phyloP scores from a whole-genome alignment of 2,329 filamentous ascomycete species.

The Diplocarpon rosae region DNA sequence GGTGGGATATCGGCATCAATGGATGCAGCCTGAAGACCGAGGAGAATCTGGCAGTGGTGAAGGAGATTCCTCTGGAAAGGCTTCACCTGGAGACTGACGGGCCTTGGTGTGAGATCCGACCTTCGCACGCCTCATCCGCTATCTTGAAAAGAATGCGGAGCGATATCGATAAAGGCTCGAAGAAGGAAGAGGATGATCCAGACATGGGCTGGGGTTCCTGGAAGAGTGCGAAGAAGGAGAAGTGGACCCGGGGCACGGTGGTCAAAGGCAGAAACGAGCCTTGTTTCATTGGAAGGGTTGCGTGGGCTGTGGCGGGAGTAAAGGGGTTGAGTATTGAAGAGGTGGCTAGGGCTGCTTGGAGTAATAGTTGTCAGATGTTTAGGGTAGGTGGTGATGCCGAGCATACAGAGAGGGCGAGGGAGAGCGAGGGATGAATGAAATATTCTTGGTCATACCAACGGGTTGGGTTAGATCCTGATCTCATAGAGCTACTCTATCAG shows the following conservation, averaged over 20 bases:
- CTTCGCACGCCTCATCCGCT: constrained; percentile 62
- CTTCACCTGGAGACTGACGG: constrained; percentile 96
- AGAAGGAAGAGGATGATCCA: not conserved
- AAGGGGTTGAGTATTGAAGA: constrained; percentile 72
- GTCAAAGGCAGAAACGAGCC: constrained; percentile 94
- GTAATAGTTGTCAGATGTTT: constrained; percentile 72
- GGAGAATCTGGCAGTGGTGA: constrained; percentile 80
- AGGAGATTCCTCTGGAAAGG: constrained; percentile 62
- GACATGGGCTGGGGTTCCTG: constrained; percentile 38
- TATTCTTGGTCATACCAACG: too few species aligned
- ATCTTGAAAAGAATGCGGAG: constrained; percentile 20
- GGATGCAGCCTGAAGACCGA: constrained; percentile 92
- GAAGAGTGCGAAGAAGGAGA: constrained; percentile 90
- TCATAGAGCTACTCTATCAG: too few species aligned
- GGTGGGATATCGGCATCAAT: constrained; percentile 88
- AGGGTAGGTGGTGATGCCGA: constrained; percentile 39
- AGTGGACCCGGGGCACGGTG: constrained; percentile 78
- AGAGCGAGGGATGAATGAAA: too few species aligned
- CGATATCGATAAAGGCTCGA: not conserved
- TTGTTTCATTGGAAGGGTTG: constrained; percentile 74
- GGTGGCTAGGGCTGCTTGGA: constrained; percentile 78
- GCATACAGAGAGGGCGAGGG: too few species aligned
- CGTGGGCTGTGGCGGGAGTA: constrained; percentile 77
- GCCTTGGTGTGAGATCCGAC: constrained; percentile 92
- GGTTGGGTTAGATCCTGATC: too few species aligned